Base-by-base conservation (phyloP, 2,329 filamentous ascomycete species). In the Botrytis sinoallii region DNA sequence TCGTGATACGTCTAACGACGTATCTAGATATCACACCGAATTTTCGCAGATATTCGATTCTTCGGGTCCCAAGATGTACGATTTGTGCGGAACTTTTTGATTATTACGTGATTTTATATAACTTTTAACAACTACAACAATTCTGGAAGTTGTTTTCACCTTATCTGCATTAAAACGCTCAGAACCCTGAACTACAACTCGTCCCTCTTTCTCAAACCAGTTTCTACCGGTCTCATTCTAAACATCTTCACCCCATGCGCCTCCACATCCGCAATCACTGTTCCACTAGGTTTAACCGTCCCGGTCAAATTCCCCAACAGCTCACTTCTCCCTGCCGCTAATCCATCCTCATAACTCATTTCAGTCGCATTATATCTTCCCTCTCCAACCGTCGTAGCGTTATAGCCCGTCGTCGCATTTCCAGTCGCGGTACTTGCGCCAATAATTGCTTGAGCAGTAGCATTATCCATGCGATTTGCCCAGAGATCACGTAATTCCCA, bases 401-500 rank as follows among this genome's bases (percentile, higher is more conserved):
- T 81, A 25, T 75, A 76, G 2, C 79, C 80, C 48, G 77, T 77
- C 4, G 80, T 82, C 7, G 75, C 75, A 59, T 81, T 81, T 2
- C 79, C 80, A 32, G 78, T 75, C 9, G 80, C 79, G 18, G 80
- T 79, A 4, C 80, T 83, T 0, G 83, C 83, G 69, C 83, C 81
- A 20, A 88, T 81, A 44, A 88, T 82, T 0, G 81, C 79, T 38
- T 78, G 77, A 0, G 86, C 86, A 57, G 84, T 83, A 4, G 80
- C 82, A 64, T 84, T 81, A 32, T 79, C 81, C 86, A 89, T 88
- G n/a, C 87, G 82, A 74, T 85, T 85, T 6, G 83, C 86, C 87
- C 87, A 89, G 1, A 89, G 81, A 77, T 89, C 87, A 66, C 85
- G 85, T 9, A 89, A 81, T 75, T 88, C 86, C 86, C 86, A 89